Base-by-base conservation (phyloP, 2,329 filamentous ascomycete genomes). In the Hypoxylon sp. region DNA sequence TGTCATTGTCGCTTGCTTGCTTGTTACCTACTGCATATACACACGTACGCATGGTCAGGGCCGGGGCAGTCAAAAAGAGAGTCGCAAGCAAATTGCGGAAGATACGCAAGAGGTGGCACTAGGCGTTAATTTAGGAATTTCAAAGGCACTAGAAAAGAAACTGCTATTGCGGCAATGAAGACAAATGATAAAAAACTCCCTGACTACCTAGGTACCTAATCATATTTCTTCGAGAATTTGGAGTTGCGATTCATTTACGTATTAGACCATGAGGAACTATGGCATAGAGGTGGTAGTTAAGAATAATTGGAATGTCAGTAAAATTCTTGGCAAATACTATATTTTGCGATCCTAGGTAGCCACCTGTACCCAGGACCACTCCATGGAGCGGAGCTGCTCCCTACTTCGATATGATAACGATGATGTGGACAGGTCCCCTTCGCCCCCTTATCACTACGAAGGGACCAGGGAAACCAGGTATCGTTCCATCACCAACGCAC, bases 321-420 rank as follows among this genome's bases (percentile, higher is more conserved):
- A 58, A 51, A 58, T 66, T 63, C 51, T 66, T 62, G 63, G 60
- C 50, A 63, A 62, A 64, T 67, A 63, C 63, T 63, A 65, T 59
- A 68, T 59, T 34, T n/a, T 41, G 61, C 27, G 54, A 53, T 43
- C 32, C 41, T 32, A 57, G 32, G 39, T 30, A 55, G 4, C 51
- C 52, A 51, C 5, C 51, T 39, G 48, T 16, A 53, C 37, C 53
- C 58, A 21, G 32, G 39, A 29, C 32, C 41, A 39, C 12, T 21
- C 60, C 48, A 43, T 23, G 21, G 55, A 62, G 61, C 30, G 58
- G 57, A 58, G 47, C n/a, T 55, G 50, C 63, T 41, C 46, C 53
- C 41, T 63, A 58, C 25, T 43, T 59, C 19, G 29, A 61, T 60
- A 52, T 41, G 43, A 45, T 39, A 32, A 43, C 32, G 37, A 57